These are phyloP conservation scores for Phytophthora agathidicida DNA, from an alignment of 352 stramenopile species.

Conservation along the genomic window DNA sequence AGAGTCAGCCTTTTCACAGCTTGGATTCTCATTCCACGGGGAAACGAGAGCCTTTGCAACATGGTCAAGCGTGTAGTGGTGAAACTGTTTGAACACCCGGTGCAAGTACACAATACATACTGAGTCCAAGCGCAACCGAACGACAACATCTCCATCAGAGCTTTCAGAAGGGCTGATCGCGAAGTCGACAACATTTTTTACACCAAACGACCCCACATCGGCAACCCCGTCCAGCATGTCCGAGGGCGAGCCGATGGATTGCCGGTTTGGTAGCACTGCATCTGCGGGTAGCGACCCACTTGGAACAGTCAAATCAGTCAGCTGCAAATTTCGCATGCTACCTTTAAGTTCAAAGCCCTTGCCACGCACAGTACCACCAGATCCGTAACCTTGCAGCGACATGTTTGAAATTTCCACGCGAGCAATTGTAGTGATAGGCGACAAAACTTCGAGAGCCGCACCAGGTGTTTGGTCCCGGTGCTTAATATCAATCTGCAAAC, in stretches of 20 bases:
- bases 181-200: conserved; percentile 81
- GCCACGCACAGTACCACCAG: conserved; percentile 12
- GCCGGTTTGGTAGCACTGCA: conserved; percentile 61
- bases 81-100: conserved; percentile 87
- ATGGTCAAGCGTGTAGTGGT: conserved; percentile 77
- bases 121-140: conserved; percentile 74
- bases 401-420: conserved; percentile 40
- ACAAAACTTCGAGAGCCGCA: conserved; percentile 8
- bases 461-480: conserved; percentile 40
- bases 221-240: conserved; percentile 41
- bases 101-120: conserved; percentile 86
- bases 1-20: conserved; percentile 27
- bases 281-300: conserved; percentile 33
- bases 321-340: conserved; percentile 69
- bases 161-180: conserved; percentile 30
- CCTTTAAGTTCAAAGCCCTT: conserved; percentile 57
- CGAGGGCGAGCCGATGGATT: conserved; percentile 72
- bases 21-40: conserved; percentile 40
- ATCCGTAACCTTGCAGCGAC: conserved; percentile 33
- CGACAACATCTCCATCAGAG: conserved; percentile 25
- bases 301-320: conserved; percentile 69
- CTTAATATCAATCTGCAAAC: conserved; percentile 46
- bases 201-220: conserved; percentile 52
- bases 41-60: conserved; percentile 30
- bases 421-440: conserved; percentile 32